Base-by-base conservation (phyloP, 2,329 filamentous ascomycete species). In the Botrytis fragariae region DNA sequence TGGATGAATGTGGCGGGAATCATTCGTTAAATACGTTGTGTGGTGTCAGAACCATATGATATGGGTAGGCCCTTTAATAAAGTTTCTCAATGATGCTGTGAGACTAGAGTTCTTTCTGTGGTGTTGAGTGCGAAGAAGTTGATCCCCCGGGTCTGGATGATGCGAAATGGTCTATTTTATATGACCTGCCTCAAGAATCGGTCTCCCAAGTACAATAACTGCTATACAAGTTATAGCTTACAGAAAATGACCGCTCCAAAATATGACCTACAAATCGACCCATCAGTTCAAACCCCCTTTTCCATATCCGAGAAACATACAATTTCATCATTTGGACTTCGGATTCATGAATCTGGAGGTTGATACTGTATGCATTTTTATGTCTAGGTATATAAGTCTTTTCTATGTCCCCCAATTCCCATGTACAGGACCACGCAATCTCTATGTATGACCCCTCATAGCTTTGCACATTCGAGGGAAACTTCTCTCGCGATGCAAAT, bases 361-460 rank as follows among this genome's bases (percentile, higher is more conserved):
- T 57, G 37, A 29, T 57, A 68, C 4, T 42, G 25, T 57, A 32
- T 57, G 65, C n/a, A 42, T 42, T 32, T 3, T 68, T 42, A 57
- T 68, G 35, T 68, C 35, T 68, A 68, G 62, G 62, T 68, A 57
- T 25, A 42, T 32, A 42, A 68, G 25, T 57, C 35, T 68, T 57
- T 42, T 57, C n/a, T 57, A 68, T 57, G 25, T 42, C 48, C 35
- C 9, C 25, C n/a, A 3, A 57, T 16, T 16, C 48, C 35, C 25
- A 57, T 68, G n/a, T 42, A 10, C 29, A 54, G 22, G 10, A 20
- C 37, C 48, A 57, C 35, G 3, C 48, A 57, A 42, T 68, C 6
- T 37, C 65, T 68, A 57, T 42, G 5, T 68, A 57, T 42, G 35
- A 54, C 20, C 45, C 20, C 14, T 22, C 1, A 42, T 57, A 18